phyloP scores from a whole-genome alignment of 1,284 basidiomycete species.

The Ganoderma resinaceum region DNA sequence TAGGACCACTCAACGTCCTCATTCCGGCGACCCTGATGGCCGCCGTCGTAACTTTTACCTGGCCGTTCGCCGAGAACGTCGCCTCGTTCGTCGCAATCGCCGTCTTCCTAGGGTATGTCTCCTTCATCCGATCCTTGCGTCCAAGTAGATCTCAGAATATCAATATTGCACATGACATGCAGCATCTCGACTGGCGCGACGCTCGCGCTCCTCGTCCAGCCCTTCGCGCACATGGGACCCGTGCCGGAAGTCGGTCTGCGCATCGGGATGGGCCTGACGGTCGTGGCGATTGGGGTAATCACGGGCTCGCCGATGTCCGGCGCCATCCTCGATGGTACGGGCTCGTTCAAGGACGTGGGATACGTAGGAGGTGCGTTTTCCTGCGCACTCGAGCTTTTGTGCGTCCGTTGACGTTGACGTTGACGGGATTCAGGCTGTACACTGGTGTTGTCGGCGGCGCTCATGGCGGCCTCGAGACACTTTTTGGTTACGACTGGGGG shows the following conservation, averaged over 20 bases:
- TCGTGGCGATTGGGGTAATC: slow-evolving; percentile 50
- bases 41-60: slow-evolving; percentile 58
- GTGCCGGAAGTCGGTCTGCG: slow-evolving; percentile 60
- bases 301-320: slow-evolving; percentile 61
- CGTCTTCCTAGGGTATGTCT: background rate
- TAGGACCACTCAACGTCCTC: slow-evolving; percentile 61
- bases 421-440: background rate
- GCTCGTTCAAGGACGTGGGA: slow-evolving; percentile 55
- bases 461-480: background rate
- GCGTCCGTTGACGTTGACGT: background rate
- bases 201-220: slow-evolving; percentile 57
- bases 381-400: background rate
- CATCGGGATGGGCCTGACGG: slow-evolving; percentile 57
- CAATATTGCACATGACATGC: slow-evolving; percentile 11
- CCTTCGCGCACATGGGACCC: slow-evolving; percentile 60
- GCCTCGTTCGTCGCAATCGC: slow-evolving; percentile 49
- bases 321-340: slow-evolving; percentile 50
- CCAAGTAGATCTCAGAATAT: no score
- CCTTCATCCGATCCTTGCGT: background rate
- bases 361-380: slow-evolving; percentile 46
- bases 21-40: slow-evolving; percentile 55
- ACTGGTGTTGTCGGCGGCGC: background rate
- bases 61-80: slow-evolving; percentile 56
- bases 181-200: slow-evolving; percentile 63
- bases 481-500: background rate